phyloP scores from a whole-genome alignment of 345 rosid genomes.

The Erodium maritimum region DNA sequence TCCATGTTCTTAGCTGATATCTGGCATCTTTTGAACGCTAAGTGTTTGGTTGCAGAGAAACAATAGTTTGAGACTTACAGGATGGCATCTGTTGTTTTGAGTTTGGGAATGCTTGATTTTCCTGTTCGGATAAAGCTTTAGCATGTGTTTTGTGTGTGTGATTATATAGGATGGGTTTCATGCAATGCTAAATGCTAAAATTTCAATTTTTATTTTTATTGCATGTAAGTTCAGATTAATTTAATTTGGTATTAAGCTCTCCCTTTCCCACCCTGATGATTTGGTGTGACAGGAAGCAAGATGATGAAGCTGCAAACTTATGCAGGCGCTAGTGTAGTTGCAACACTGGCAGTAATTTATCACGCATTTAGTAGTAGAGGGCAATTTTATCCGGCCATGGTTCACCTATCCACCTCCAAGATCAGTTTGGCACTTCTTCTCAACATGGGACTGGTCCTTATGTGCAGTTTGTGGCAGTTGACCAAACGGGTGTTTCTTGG shows the following conservation, averaged over 20 bases:
- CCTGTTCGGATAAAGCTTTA: neutral
- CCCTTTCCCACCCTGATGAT: no score
- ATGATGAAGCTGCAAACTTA: slow-evolving; percentile 78
- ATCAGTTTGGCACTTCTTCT: slow-evolving; percentile 64
- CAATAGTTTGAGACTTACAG: no score
- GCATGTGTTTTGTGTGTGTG: no score
- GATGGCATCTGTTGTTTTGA: neutral
- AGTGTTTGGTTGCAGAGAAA: neutral
- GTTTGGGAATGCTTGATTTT: neutral
- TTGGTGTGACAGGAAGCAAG: slow-evolving; percentile 10
- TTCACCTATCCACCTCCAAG: slow-evolving; percentile 79
- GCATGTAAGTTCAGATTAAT: no score
- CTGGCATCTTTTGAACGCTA: neutral
- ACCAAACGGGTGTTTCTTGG: slow-evolving; percentile 71
- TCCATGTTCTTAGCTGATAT: no score
- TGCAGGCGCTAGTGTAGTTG: slow-evolving; percentile 50
- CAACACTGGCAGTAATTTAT: slow-evolving; percentile 45
- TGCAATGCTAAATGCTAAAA: no score
- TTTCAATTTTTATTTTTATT: neutral
- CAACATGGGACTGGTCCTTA: slow-evolving; percentile 76
- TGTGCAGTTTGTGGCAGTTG: slow-evolving; percentile 73
- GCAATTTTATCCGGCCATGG: slow-evolving; percentile 87
- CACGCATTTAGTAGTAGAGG: slow-evolving; percentile 77
- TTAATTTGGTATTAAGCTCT: no score
- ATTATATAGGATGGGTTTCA: neutral